These are phyloP conservation scores for Asterionellopsis glacialis DNA, from an alignment of 108 stramenopile species.

Conservation along the genomic window DNA sequence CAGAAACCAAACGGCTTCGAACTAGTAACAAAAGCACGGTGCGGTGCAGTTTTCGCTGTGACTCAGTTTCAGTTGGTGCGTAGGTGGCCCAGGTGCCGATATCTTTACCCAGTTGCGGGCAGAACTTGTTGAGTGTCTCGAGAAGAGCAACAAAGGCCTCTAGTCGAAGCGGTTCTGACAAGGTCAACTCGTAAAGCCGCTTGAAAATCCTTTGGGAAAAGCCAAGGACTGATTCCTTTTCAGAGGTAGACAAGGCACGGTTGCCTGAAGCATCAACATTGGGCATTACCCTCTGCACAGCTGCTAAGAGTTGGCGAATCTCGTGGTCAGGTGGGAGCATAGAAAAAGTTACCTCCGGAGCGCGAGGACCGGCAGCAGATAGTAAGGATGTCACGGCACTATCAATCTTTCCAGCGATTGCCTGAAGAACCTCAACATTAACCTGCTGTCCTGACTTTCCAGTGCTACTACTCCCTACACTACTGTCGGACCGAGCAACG, in stretches of 20 bases:
- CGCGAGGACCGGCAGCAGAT: constrained; percentile 72
- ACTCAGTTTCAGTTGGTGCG: constrained; percentile 83
- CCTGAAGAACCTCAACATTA: constrained; percentile 65
- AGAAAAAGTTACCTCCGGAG: constrained; percentile 75
- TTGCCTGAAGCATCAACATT: constrained; percentile 34
- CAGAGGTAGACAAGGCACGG: constrained; percentile 41
- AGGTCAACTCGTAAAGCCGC: constrained; percentile 88
- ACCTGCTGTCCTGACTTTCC: constrained; percentile 1
- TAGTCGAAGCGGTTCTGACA: constrained; percentile 80
- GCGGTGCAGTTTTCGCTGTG: constrained; percentile 86
- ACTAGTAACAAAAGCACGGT: constrained; percentile 87
- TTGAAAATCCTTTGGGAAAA: constrained; percentile 96
- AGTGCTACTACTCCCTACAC: constrained; percentile 11
- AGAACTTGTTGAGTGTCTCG: constrained; percentile 77
- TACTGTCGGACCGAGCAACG: constrained; percentile 2
- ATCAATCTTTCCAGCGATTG: constrained; percentile 73
- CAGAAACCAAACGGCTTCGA: constrained; percentile 71
- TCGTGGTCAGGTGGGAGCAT: constrained; percentile 93
- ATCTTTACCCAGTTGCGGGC: constrained; percentile 82
- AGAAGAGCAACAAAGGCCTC: constrained; percentile 86
- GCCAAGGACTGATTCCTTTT: constrained; percentile 84
- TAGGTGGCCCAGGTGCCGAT: constrained; percentile 91
- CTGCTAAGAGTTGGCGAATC: constrained; percentile 80
- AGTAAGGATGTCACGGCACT: constrained; percentile 68
- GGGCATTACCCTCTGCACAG: constrained; percentile 77